Evolutionary conservation across 257 asterid genomes (phyloP), one percentile per base, ranked within the genome.

Genomic region (Eustoma russellianum): DNA sequence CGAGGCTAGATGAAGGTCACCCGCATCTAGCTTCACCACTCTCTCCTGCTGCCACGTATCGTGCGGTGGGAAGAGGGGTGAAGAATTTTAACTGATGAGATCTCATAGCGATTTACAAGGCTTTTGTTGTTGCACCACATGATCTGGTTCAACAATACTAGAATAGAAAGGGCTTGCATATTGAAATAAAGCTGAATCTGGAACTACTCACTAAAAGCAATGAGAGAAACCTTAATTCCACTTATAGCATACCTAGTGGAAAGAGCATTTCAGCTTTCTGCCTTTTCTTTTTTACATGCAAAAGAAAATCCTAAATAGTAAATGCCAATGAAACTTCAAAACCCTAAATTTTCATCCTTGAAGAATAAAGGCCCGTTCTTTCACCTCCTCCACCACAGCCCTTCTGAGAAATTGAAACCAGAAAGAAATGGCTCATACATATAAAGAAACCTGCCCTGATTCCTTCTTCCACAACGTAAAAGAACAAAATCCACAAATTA

Each of bases 401-500:
- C 28, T 28, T 13, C 19, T 56, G 34, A 70, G 43, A 33, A 78
- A 70, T 4, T 76, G 46, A 76, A 14, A 47, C 54, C 54, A 46
- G 61, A 67, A 35, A 60, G 61, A 53, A 10, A 46, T 5, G 17
- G 34, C 56, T 6, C 44, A 6, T 2, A 38, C 5, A 38, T 3
- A 4, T 38, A 38, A 38, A 38, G 66, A 73, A 71, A 51, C 66
- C 50, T 64, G 60, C 62, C 56, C 72, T 46, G 46, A 66, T 53
- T 88, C 94, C 70, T 80, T 88, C 85, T 85, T 88, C 60, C 83
- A 92, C 87, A 66, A 69, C 17, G 66, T 82, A 83, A 71, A 77
- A 61, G 79, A 78, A 48, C 71, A 75, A 46, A 75, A 75, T 56
- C 65, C 85, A 65, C 46, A 74, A 7, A 46, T 52, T 2, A 74